Conservation (phyloP, 306 rosid species). For the Lagenaria siceraria region DNA sequence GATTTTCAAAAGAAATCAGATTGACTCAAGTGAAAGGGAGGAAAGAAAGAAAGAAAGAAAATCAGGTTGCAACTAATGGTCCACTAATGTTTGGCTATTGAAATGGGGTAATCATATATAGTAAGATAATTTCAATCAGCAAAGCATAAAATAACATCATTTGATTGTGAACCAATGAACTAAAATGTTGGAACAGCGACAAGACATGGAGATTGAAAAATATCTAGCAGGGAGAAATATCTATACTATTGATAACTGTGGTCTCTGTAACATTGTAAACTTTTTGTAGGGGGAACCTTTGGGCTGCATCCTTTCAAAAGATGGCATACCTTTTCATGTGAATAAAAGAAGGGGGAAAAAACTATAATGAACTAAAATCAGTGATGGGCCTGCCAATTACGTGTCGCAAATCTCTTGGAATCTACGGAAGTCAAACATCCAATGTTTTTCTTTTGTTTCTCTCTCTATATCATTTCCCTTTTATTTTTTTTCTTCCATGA, state of each 20-base stretch:
- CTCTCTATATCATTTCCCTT: not conserved
- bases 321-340: not conserved
- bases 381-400: conserved; percentile 2
- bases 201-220: not conserved
- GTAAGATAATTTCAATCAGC: not conserved
- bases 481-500: conserved; percentile 1
- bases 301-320: conserved; percentile 1
- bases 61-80: not conserved
- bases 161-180: not conserved
- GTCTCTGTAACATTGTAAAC: conserved; percentile 7
- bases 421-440: not conserved
- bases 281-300: not conserved
- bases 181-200: not conserved
- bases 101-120: not conserved
- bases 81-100: not conserved
- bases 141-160: not conserved
- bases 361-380: not conserved
- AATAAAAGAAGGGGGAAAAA: not conserved
- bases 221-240: not conserved
- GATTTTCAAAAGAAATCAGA: not conserved
- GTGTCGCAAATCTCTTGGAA: conserved; percentile 7
- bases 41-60: not conserved
- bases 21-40: not conserved
- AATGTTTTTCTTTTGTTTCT: not conserved
- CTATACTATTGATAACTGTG: conserved; percentile 14